A percentile compares a stretch with the other conserved stretches of the same genome.
These are phyloP conservation scores for Fusarium kyushuense DNA, from an alignment of 2,329 filamentous ascomycete genomes.

Conservation along the genomic window DNA sequence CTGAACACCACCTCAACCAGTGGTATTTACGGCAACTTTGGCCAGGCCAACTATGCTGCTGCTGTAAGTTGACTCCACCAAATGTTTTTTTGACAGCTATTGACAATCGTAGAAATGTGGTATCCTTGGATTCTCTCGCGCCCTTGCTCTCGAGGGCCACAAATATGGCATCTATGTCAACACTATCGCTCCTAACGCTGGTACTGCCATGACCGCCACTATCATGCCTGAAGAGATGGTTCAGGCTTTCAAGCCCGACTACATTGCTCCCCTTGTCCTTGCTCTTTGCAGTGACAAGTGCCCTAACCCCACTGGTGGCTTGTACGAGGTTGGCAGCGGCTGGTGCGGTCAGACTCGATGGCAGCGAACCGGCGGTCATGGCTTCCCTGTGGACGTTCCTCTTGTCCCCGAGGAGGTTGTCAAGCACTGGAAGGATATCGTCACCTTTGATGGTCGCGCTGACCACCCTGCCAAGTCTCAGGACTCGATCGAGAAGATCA, in stretches of 20 bases:
- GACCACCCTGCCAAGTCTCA: slow-evolving; percentile 86
- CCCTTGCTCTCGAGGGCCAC: slow-evolving; percentile 89
- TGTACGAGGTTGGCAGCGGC: slow-evolving; percentile 95
- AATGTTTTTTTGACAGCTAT: slow-evolving; percentile 9
- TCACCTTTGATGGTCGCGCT: slow-evolving; percentile 86
- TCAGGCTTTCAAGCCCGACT: slow-evolving; percentile 98
- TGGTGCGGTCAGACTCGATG: slow-evolving; percentile 94
- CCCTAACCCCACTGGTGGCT: slow-evolving; percentile 83
- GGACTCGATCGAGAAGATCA: slow-evolving; percentile 80
- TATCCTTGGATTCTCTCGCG: slow-evolving; percentile 94
- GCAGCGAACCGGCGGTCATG: slow-evolving; percentile 90
- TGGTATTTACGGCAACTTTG: slow-evolving; percentile 99
- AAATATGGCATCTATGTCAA: slow-evolving; percentile 99
- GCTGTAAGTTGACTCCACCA: slow-evolving; percentile 68
- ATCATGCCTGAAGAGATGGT: slow-evolving; percentile 98
- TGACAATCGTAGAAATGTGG: slow-evolving; percentile 76
- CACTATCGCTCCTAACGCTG: slow-evolving; percentile 97
- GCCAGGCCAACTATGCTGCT: slow-evolving; percentile 96
- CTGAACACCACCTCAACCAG: slow-evolving; percentile 97
- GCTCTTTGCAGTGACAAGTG: slow-evolving; percentile 88
- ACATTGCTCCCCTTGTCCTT: slow-evolving; percentile 92
- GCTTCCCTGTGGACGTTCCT: slow-evolving; percentile 87
- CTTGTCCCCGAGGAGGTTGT: slow-evolving; percentile 87
- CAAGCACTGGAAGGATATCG: slow-evolving; percentile 81
- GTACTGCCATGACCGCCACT: slow-evolving; percentile 92